These are phyloP conservation scores for Saccharomyces paradoxus DNA, from an alignment of 805 yeast genomes.

Conservation along the genomic window DNA sequence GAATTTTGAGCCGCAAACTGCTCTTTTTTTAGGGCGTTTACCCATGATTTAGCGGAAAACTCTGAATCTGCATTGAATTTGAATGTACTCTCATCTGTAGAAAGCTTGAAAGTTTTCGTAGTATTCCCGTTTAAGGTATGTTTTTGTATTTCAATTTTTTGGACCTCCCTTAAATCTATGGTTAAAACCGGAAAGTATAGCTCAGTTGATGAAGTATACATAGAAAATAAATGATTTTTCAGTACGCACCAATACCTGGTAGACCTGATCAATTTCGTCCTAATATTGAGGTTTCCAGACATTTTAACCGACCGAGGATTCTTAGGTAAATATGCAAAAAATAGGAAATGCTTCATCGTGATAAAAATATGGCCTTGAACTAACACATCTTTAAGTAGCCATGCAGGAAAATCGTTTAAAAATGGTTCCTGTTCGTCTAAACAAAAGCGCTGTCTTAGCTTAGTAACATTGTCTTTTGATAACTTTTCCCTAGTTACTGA, in stretches of 20 bases:
- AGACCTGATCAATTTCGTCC: constrained; percentile 20
- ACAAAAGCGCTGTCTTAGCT: constrained; percentile 26
- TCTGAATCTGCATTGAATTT: constrained; percentile 66
- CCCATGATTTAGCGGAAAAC: constrained; percentile 75
- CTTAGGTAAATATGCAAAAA: constrained; percentile 72
- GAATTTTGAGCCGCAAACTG: constrained; percentile 63
- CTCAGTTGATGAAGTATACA: constrained; percentile 66
- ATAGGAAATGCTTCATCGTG: constrained; percentile 56
- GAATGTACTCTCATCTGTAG: constrained; percentile 50
- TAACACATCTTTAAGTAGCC: constrained; percentile 76
- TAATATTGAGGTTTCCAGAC: constrained; percentile 45
- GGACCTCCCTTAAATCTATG: constrained; percentile 60
- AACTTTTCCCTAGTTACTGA: constrained; percentile 8
- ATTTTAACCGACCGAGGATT: constrained; percentile 30
- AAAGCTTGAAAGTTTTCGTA: constrained; percentile 47
- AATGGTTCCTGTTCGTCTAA: constrained; percentile 50
- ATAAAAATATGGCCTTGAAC: constrained; percentile 79
- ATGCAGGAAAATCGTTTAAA: constrained; percentile 57
- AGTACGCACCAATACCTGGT: constrained; percentile 73
- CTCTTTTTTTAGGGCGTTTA: constrained; percentile 60
- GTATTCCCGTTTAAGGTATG: constrained; percentile 3
- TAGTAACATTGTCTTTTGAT: constrained; percentile 1
- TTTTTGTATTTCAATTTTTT: constrained; percentile 44
- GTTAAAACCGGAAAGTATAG: constrained; percentile 76
- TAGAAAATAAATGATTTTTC: constrained; percentile 56